A percentile compares a stretch with the other conserved stretches of the same genome.
phyloP scores from a whole-genome alignment of 495 filamentous ascomycete species.

The Penicillium steckii region DNA sequence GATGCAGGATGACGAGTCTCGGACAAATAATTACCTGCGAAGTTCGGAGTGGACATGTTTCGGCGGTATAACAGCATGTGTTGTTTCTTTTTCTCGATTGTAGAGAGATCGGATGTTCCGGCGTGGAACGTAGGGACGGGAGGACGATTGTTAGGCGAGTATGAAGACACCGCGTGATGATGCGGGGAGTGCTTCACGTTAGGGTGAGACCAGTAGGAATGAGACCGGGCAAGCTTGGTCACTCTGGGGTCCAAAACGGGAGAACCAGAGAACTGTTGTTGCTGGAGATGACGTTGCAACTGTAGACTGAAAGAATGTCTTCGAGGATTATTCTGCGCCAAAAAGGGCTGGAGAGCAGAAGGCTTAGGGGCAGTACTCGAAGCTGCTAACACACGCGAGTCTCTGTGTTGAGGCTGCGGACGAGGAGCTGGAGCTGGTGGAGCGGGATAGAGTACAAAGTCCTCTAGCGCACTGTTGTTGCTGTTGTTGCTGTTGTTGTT shows the following conservation, averaged over 20 bases:
- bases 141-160: slow-evolving; percentile 47
- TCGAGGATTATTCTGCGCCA: slow-evolving; percentile 36
- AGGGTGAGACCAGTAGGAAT: slow-evolving; percentile 45
- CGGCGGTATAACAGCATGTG: slow-evolving; percentile 24
- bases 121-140: slow-evolving; percentile 52
- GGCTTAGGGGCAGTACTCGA: slow-evolving; percentile 42
- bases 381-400: slow-evolving; percentile 35
- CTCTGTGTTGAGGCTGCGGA: slow-evolving; percentile 35
- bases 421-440: slow-evolving; percentile 18
- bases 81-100: slow-evolving; percentile 25
- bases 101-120: slow-evolving; percentile 26
- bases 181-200: slow-evolving; percentile 34
- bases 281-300: slow-evolving; percentile 37
- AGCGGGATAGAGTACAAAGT: slow-evolving; percentile 49
- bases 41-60: slow-evolving; percentile 44
- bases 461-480: slow-evolving; percentile 44
- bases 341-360: slow-evolving; percentile 31
- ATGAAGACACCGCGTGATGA: slow-evolving; percentile 35
- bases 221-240: slow-evolving; percentile 41
- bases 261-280: slow-evolving; percentile 37
- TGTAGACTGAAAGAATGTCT: slow-evolving; percentile 37
- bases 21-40: slow-evolving; percentile 25
- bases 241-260: slow-evolving; percentile 37
- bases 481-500: slow-evolving; percentile 42
- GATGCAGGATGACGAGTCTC: not conserved